Base-by-base conservation (phyloP, 805 yeast species). In the Yamadazyma kitorensis region DNA sequence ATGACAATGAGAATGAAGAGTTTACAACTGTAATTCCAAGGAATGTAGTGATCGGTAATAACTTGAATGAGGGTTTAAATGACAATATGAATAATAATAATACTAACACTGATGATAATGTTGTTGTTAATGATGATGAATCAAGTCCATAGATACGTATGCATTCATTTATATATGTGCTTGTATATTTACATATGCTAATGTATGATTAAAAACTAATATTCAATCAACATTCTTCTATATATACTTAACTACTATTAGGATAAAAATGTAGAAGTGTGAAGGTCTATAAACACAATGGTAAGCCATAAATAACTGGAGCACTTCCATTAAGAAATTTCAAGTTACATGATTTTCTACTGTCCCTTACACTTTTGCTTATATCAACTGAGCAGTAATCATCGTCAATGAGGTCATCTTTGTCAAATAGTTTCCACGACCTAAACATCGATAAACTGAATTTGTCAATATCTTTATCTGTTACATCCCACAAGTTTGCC, bases 401-500 rank as follows among this genome's bases (percentile, higher is more conserved):
- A n/a, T n/a, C n/a, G n/a, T n/a, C n/a, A n/a, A 5, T 23, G 12
- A 20, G 14, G 10, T 3, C 8, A 11, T 22, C 16, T 3, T 24
- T 19, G 6, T 23, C 54, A 28, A 71, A 52, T 10, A 86, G 52
- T 0, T 93, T 93, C 81, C 93, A 82, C 40, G 68, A 64, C 2
- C 70, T 69, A 44, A 93, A 72, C 24, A 86, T 54, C 2, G 74
- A 63, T 7, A 70, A 40, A 16, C 86, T 82, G 47, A 89, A 87
- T 47, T 70, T 72, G 57, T 93, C 98, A 32, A 87, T 86, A 55
- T 93, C 99, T 45, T 85, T 88, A 57, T 93, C 98, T 0, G 98
- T 93, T 4, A 93, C 97, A 56, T 88, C 96, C 98, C 98, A 93
- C 37, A 93, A 59, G 49, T 86, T 87, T 0, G 86, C 96, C 23